phyloP scores from a whole-genome alignment of 345 rosid species.

The Eucalyptus tenuipes region DNA sequence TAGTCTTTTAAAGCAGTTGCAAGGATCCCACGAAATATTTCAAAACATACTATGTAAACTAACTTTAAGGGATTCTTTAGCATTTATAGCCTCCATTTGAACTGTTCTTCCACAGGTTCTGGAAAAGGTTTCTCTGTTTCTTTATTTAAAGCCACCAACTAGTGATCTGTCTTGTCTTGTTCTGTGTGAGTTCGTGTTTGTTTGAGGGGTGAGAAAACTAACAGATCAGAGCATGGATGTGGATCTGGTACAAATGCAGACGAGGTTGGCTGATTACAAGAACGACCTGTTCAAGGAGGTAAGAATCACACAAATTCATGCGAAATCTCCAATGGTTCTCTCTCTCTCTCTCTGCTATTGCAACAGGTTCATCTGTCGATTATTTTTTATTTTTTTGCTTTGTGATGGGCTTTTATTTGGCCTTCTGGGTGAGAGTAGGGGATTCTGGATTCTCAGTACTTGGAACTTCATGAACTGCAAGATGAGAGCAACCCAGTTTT shows the following conservation, averaged over 20 bases:
- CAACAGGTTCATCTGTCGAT: neutral
- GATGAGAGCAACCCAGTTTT: conserved; percentile 96
- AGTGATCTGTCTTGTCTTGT: neutral
- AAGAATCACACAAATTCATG: neutral
- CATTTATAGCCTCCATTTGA: neutral
- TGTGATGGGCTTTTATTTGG: neutral
- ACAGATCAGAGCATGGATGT: conserved; percentile 39
- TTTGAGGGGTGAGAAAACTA: neutral
- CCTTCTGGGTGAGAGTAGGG: neutral
- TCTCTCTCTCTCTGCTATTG: neutral
- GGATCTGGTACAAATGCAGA: conserved; percentile 53
- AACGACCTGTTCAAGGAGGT: conserved; percentile 74
- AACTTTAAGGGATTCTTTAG: neutral
- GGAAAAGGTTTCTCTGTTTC: neutral
- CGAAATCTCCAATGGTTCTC: neutral
- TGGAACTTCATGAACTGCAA: conserved; percentile 79
- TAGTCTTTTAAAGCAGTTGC: neutral
- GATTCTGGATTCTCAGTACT: conserved; percentile 66
- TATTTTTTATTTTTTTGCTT: neutral
- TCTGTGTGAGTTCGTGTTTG: neutral
- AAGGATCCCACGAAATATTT: neutral
- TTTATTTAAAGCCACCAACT: neutral
- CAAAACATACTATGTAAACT: neutral
- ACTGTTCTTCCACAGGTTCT: neutral
- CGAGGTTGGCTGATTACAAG: conserved; percentile 52